Evolutionary conservation across 306 rosid species (phyloP), one percentile per base, ranked within the genome.

Genomic region (Macrotyloma uniflorum): DNA sequence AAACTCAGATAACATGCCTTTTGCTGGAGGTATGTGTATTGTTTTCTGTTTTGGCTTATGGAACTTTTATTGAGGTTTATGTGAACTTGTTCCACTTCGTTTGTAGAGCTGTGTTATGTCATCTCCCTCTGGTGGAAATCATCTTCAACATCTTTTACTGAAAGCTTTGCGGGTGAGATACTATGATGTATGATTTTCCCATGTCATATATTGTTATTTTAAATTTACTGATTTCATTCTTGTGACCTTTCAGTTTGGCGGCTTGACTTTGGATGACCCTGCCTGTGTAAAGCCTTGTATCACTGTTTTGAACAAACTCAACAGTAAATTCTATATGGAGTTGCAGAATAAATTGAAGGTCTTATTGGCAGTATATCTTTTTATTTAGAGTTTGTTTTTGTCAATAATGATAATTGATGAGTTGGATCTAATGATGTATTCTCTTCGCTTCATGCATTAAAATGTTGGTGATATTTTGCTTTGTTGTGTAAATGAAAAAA

Each of bases 1-100:
- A 92, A 85, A 86, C 87, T 81, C 83, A 86, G 73, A 90, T 90
- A 67, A 78, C 89, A 77, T 89, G 97, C 86, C 90, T 91, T 79
- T 82, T 92, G 66, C 84, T 95, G 80, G 97, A 95, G 92, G 98
- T 92, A 82, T 45, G 85, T 72, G 47, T 40, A 45, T 67, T 62
- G 23, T 55, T 3, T 57, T 76, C 20, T 28, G 45, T 67, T 62
- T 70, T 65, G 70, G 61, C 36, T 61, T 11, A 77, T 33, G 58
- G 57, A 61, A 30, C 23, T 6, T 66, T 77, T 50, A 50, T n/a
- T 26, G 33, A 67, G 53, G 36, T 72, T 83, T 67, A 70, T 76
- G 35, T 54, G 58, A 82, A 16, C 68, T 83, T 38, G 45, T 70
- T 67, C 46, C 74, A 80, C 51, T 50, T 79, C 20, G 40, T 71